These are phyloP conservation scores for Colletotrichum lupini DNA, from an alignment of 2,329 filamentous ascomycete species.

Conservation along the genomic window DNA sequence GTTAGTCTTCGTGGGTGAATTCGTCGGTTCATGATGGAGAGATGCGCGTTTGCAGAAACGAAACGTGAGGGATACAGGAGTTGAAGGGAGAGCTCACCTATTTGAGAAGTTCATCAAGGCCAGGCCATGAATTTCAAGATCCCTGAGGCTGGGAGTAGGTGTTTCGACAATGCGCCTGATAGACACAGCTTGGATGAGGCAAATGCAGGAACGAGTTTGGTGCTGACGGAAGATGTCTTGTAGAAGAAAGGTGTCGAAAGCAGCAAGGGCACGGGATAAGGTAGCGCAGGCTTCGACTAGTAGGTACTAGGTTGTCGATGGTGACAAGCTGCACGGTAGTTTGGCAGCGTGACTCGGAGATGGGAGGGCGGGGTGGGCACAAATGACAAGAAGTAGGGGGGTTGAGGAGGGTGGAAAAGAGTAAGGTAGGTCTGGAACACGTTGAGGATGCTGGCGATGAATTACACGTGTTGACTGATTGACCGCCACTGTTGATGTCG, in stretches of 20 bases:
- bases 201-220: neutral
- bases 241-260: too few relatives aligned
- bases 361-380: neutral
- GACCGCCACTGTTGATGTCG: slow-evolving; percentile 14
- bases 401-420: neutral
- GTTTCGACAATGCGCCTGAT: neutral
- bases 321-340: neutral
- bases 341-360: slow-evolving; percentile 4
- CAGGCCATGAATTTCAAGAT: neutral
- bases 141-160: neutral
- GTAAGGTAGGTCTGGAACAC: slow-evolving; percentile 6
- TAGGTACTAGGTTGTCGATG: neutral
- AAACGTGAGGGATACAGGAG: neutral
- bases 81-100: neutral
- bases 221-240: neutral
- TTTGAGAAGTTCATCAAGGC: neutral
- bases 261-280: too few relatives aligned
- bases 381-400: neutral
- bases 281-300: neutral
- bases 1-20: neutral
- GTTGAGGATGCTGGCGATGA: slow-evolving; percentile 11
- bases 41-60: too few relatives aligned
- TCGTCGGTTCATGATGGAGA: neutral
- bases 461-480: slow-evolving; percentile 20
- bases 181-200: neutral